Percentiles rank a stretch among this genome's conserved stretches.
Evolutionary conservation across 2,329 filamentous ascomycete genomes (phyloP).

Genomic region (Monosporascus sp.): DNA sequence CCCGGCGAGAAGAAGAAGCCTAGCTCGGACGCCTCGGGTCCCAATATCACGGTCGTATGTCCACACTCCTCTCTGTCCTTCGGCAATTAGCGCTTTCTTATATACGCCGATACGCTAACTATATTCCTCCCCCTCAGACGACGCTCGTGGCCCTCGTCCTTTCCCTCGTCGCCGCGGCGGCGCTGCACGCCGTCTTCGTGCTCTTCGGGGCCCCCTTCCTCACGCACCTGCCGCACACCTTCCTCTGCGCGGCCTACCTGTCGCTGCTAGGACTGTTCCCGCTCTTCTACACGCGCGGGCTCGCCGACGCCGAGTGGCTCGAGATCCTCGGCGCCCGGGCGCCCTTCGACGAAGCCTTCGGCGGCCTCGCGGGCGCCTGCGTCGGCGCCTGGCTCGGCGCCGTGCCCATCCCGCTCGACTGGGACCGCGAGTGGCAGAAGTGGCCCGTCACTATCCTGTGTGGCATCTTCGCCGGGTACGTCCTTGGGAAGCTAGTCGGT

Average conservation of each 20-base stretch:
- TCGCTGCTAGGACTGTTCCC: conserved; percentile 73
- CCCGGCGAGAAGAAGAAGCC: conserved; percentile 51
- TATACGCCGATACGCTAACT: background rate
- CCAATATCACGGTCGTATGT: conserved; percentile 43
- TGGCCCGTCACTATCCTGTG: conserved; percentile 91
- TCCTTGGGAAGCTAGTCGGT: conserved; percentile 61
- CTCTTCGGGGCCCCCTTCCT: conserved; percentile 90
- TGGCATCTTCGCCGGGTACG: conserved; percentile 76
- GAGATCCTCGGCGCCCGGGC: conserved; percentile 59
- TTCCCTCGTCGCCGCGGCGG: conserved; percentile 21
- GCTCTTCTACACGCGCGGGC: conserved; percentile 79
- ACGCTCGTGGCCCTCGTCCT: conserved; percentile 64
- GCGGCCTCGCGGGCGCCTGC: conserved; percentile 70
- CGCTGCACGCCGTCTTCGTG: conserved; percentile 59
- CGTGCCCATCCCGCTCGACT: conserved; percentile 91
- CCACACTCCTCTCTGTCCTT: background rate
- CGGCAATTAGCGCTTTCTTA: no score
- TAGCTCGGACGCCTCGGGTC: conserved; percentile 33
- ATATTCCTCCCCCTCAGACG: conserved; percentile 52
- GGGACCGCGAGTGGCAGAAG: conserved; percentile 98
- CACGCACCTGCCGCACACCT: conserved; percentile 71
- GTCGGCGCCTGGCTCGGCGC: conserved; percentile 90
- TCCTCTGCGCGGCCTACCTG: conserved; percentile 76
- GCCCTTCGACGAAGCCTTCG: conserved; percentile 81
- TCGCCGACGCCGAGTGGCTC: conserved; percentile 67